phyloP scores from a whole-genome alignment of 1,139 yeast genomes.

The Scheffersomyces titani region DNA sequence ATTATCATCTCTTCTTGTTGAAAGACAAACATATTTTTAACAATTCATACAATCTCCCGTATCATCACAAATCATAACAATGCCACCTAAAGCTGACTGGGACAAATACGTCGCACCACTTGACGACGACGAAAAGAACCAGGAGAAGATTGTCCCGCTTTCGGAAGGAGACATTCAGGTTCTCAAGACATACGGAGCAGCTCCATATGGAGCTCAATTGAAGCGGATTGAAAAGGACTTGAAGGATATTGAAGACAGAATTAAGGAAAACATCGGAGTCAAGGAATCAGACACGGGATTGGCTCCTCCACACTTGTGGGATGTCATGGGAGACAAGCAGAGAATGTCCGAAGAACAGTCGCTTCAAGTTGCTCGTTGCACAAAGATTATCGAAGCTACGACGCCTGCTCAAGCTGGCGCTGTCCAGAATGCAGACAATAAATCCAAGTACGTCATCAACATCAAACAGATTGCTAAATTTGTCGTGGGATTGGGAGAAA shows the following conservation, averaged over 20 bases:
- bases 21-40: not conserved
- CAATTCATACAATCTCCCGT: not conserved
- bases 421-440: conserved; percentile 68
- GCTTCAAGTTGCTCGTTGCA: conserved; percentile 96
- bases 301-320: conserved; percentile 97
- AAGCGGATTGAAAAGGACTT: conserved; percentile 85
- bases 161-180: conserved; percentile 97
- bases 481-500: conserved; percentile 93
- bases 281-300: conserved; percentile 95
- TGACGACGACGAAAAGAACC: conserved; percentile 62
- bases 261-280: conserved; percentile 91
- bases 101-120: conserved; percentile 89
- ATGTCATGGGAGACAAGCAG: conserved; percentile 93
- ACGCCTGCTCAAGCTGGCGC: conserved; percentile 36
- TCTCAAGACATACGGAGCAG: conserved; percentile 93
- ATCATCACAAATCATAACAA: conserved; percentile 17
- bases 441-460: conserved; percentile 90
- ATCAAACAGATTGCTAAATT: conserved; percentile 97
- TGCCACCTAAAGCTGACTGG: conserved; percentile 95
- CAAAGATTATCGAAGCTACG: conserved; percentile 81
- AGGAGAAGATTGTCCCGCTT: conserved; percentile 81
- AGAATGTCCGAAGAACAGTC: conserved; percentile 94
- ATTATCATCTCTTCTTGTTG: not conserved
- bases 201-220: conserved; percentile 84
- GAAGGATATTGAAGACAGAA: conserved; percentile 77